Evolutionary conservation across 164 flowering plant species (phyloP).

Genomic region (Cinnamomum micranthum): DNA sequence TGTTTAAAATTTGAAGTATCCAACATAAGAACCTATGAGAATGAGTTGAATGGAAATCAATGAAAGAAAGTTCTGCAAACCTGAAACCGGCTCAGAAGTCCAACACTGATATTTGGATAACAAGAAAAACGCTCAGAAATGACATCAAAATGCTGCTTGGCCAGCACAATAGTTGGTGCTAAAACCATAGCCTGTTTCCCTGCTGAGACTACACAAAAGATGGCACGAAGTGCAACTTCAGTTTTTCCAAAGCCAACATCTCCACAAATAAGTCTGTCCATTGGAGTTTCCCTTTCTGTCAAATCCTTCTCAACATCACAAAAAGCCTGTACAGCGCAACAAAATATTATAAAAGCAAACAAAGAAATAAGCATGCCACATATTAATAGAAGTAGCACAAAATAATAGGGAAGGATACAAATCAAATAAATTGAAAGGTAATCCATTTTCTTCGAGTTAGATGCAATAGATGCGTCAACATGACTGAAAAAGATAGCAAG

Average conservation of each 20-base stretch:
- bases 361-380: not conserved
- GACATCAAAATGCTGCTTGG: constrained; percentile 92
- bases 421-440: not conserved
- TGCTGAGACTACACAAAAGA: constrained; percentile 79
- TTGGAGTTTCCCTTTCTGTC: constrained; percentile 93
- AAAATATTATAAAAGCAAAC: constrained; percentile 3
- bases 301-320: constrained; percentile 87
- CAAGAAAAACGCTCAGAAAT: constrained; percentile 73
- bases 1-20: not conserved
- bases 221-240: constrained; percentile 96
- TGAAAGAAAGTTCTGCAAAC: constrained; percentile 26
- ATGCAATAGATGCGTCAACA: not conserved
- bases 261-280: constrained; percentile 97
- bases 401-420: not conserved
- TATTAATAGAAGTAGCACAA: not conserved
- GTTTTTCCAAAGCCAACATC: constrained; percentile 99
- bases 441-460: not conserved
- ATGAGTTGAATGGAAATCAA: not conserved
- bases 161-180: constrained; percentile 96
- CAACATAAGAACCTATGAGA: not conserved
- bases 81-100: constrained; percentile 97
- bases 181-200: constrained; percentile 97
- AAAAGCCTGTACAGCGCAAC: constrained; percentile 59
- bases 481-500: not conserved
- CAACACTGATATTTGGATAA: constrained; percentile 64